These are phyloP conservation scores for Flaveria robusta DNA, from an alignment of 129 eudicot genomes.

Conservation along the genomic window DNA sequence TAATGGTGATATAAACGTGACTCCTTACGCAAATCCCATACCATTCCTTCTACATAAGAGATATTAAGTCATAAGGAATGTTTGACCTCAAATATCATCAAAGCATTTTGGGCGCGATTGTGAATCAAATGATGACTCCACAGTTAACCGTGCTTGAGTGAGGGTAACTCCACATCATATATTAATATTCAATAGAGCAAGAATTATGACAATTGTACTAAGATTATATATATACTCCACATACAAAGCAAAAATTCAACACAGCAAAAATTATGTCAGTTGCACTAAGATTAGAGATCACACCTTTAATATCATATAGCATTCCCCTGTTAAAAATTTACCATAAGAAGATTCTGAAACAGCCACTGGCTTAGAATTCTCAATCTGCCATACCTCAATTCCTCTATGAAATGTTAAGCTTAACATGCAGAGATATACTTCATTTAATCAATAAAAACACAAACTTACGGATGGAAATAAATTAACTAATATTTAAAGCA, in stretches of 20 bases:
- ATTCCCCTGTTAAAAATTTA: conserved; percentile 73
- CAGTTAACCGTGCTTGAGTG: not conserved
- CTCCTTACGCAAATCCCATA: not conserved
- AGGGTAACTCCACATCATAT: not conserved
- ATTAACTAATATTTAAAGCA: not conserved
- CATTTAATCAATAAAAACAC: not conserved
- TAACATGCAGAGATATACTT: conserved; percentile 3
- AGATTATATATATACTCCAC: not conserved
- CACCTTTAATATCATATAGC: conserved; percentile 79
- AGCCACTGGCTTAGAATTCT: conserved; percentile 68
- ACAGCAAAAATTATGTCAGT: not conserved
- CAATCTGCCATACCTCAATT: conserved; percentile 86
- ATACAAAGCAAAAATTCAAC: not conserved
- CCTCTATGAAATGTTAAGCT: conserved; percentile 54
- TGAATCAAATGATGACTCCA: not conserved
- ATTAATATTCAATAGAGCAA: not conserved
- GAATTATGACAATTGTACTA: not conserved
- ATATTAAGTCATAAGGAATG: conserved; percentile 1
- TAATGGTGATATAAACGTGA: not conserved
- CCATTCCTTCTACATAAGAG: too few relatives aligned
- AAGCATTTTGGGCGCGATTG: not conserved
- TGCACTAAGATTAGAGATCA: conserved; percentile 8
- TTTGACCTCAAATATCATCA: not conserved
- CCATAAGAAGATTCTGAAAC: conserved; percentile 66
- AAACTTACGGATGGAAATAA: not conserved